Base-by-base conservation (phyloP, 2,329 filamentous ascomycete genomes). In the Westerdykella ornata region DNA sequence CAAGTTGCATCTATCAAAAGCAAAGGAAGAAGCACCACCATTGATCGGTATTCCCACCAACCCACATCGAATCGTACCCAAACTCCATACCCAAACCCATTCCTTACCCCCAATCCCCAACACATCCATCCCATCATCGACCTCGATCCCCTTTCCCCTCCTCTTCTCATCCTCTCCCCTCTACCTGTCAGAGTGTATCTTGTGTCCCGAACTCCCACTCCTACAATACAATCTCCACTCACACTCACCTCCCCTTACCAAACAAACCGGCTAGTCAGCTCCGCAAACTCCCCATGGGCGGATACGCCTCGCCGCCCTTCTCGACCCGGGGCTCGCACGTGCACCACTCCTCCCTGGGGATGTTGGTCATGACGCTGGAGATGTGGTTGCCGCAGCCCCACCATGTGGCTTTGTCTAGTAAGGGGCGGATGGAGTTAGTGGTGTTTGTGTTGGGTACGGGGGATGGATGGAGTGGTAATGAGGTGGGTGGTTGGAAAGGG, bases 301-400 rank as follows among this genome's bases (percentile, higher is more conserved):
- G 82, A 56, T 84, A 85, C 56, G 73, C 54, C 54, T 76, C 77
- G 35, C 79, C 80, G 41, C 77, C 73, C 31, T 71, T 69, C 56
- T 80, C 74, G 47, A 84, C 69, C 58, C 77, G 76, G 19, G 82
- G 82, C 53, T 74, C 69, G 60, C 83, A 88, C 17, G 68, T 70
- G 69, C 84, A 88, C 66, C 81, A 76, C 31, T 85, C 71, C 5
- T 70, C 64, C 28, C 71, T 66, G 4, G 79, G 72, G 33, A 85
- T 62, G 18, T 62, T 55, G 60, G 81, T 76, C 70, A 87, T 77
- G 52, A 86, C 81, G 13, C 62, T 62, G 11, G 76, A 67, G 51
- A 84, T 69, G 66, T 85, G 78, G 46, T 53, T 69, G 47, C 80
- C 80, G 63, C 81, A 84, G 46, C 81, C 81, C 67, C 71, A 77